Conservation (phyloP, 805 yeast species). For the Tetrapisispora namnaoensis region DNA sequence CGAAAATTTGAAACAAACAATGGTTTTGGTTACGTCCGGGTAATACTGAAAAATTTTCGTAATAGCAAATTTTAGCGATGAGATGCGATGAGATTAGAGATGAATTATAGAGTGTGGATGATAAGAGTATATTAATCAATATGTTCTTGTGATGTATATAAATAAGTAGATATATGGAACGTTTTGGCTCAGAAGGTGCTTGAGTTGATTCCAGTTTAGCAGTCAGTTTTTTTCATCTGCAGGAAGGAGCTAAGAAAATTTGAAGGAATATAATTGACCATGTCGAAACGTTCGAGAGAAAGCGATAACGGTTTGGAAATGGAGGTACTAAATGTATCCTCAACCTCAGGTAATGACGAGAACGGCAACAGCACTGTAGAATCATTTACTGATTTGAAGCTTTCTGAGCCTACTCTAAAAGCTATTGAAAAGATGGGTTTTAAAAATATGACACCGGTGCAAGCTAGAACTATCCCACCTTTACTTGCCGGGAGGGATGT, state of each 20-base stretch:
- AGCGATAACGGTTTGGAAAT: conserved; percentile 2
- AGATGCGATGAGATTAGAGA: conserved; percentile 17
- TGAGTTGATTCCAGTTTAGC: not conserved
- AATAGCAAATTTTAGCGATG: conserved; percentile 2
- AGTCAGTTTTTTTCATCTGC: not conserved
- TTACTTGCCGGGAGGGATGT: conserved; percentile 94
- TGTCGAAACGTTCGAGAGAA: conserved; percentile 16
- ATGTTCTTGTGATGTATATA: no score
- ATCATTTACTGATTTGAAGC: conserved; percentile 40
- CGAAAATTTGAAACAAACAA: no score
- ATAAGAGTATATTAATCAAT: not conserved
- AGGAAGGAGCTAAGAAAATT: not conserved
- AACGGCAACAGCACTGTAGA: conserved; percentile 8
- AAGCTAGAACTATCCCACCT: conserved; percentile 93
- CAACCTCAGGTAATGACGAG: conserved; percentile 4
- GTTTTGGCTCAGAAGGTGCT: no score
- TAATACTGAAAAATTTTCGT: not conserved
- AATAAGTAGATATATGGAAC: no score
- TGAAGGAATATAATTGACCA: not conserved
- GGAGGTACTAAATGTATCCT: not conserved
- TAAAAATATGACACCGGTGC: conserved; percentile 85
- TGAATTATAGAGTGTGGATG: conserved; percentile 5
- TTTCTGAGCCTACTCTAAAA: conserved; percentile 73
- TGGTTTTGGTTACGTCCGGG: not conserved
- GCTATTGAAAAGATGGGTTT: conserved; percentile 88